Evolutionary conservation across 768 basidiomycete genomes (phyloP).

Genomic region (Ramaria rubella): DNA sequence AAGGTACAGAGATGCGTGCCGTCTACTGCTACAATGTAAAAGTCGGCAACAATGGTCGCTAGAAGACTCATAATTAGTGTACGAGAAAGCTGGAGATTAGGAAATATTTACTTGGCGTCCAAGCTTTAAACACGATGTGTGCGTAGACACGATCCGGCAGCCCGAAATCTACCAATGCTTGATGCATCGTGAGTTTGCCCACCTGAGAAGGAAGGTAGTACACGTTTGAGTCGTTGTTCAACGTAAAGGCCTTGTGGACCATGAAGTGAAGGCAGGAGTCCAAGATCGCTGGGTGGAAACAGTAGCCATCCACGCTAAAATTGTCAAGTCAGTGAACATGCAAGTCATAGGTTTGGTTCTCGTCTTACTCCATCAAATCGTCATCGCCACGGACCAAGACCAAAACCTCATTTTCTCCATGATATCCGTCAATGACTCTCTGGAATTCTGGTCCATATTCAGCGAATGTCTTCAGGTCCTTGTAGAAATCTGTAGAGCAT

Average conservation of each 20-base stretch:
- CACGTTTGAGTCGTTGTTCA: constrained; percentile 21
- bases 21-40: constrained; percentile 20
- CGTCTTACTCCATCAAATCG: constrained; percentile 12
- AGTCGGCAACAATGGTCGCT: constrained; percentile 23
- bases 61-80: not conserved
- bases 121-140: constrained; percentile 20
- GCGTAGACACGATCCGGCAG: constrained; percentile 19
- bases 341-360: not conserved
- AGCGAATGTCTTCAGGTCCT: constrained; percentile 10
- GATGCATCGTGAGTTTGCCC: constrained; percentile 11
- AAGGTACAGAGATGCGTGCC: constrained; percentile 21
- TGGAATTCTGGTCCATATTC: constrained; percentile 11
- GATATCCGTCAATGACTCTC: constrained; percentile 4
- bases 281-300: constrained; percentile 32
- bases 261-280: constrained; percentile 31
- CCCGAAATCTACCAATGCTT: constrained; percentile 14
- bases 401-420: constrained; percentile 9
- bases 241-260: constrained; percentile 26
- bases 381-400: constrained; percentile 17
- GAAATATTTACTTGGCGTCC: constrained; percentile 23
- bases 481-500: constrained; percentile 3
- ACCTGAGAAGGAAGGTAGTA: constrained; percentile 29
- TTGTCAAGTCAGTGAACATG: not conserved
- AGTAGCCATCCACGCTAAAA: constrained; percentile 22
- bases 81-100: not conserved